Percentiles rank a stretch among this genome's conserved stretches.
Evolutionary conservation across 257 asterid genomes (phyloP).

Genomic region (Lithospermum erythrorhizon): DNA sequence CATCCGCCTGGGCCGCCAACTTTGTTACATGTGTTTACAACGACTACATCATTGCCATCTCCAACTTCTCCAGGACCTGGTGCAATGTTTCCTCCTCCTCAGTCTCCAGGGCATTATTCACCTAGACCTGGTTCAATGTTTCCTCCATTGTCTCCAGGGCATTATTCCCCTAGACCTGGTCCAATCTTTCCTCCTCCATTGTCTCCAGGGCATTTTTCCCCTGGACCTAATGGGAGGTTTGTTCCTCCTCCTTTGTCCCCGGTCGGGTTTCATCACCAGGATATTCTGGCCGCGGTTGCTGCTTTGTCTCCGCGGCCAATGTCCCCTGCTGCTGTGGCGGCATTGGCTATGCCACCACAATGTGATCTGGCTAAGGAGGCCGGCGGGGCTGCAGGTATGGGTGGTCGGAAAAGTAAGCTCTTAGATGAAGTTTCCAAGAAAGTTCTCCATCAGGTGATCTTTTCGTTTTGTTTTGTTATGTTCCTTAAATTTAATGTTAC

Average conservation of each 20-base stretch:
- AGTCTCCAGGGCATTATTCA: background rate
- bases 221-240: too few relatives aligned
- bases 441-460: constrained; percentile 1
- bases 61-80: background rate
- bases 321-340: background rate
- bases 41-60: background rate
- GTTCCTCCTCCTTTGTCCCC: background rate
- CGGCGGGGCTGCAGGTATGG: background rate
- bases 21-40: background rate
- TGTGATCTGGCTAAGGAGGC: background rate
- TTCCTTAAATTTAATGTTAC: background rate
- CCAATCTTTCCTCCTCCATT: too few relatives aligned
- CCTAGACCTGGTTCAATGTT: background rate
- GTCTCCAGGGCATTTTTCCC: too few relatives aligned
- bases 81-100: too few relatives aligned
- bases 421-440: background rate
- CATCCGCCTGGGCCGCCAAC: background rate
- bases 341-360: background rate
- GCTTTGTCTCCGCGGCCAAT: background rate
- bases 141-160: too few relatives aligned
- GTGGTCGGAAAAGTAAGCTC: background rate
- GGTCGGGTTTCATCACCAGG: background rate
- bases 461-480: background rate
- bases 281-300: too few relatives aligned
- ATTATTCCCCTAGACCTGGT: background rate